These are phyloP conservation scores for Anethum foeniculum DNA, from an alignment of 140 eudicot species.

Conservation along the genomic window DNA sequence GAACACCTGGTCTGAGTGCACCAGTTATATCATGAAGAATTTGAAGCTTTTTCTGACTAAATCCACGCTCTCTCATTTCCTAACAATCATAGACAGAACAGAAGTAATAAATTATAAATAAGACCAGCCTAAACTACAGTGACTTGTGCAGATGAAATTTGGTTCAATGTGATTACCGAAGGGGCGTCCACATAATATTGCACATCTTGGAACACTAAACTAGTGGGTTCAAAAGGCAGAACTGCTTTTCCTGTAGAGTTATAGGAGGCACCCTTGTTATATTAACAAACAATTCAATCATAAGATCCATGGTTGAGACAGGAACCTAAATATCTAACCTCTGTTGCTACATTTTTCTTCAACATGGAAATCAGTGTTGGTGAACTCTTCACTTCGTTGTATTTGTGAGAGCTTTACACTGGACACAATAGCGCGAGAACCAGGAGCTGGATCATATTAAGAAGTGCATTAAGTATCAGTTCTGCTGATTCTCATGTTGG, in stretches of 20 bases:
- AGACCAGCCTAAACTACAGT: neutral
- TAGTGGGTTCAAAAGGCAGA: constrained; percentile 60
- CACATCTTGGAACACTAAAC: constrained; percentile 48
- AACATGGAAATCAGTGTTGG: constrained; percentile 1
- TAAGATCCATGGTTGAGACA: neutral
- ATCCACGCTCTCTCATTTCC: constrained; percentile 67
- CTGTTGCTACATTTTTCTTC: constrained; percentile 22
- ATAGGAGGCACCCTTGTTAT: constrained; percentile 10
- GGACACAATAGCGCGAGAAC: constrained; percentile 61
- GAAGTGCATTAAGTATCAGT: neutral
- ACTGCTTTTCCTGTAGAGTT: constrained; percentile 44
- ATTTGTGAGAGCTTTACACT: constrained; percentile 43
- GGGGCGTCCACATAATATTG: constrained; percentile 60
- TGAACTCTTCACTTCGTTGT: constrained; percentile 30
- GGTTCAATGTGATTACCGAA: constrained; percentile 27
- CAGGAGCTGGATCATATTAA: constrained; percentile 41
- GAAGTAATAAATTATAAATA: neutral
- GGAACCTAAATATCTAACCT: constrained; percentile 18
- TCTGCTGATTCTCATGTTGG: neutral
- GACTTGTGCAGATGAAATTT: neutral
- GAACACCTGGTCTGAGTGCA: constrained; percentile 80
- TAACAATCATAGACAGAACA: constrained; percentile 12
- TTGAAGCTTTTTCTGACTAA: constrained; percentile 41
- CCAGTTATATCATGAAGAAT: constrained; percentile 58
- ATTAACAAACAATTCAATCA: neutral